phyloP scores from a whole-genome alignment of 352 stramenopile genomes.

The Hyphochytrium catenoides region DNA sequence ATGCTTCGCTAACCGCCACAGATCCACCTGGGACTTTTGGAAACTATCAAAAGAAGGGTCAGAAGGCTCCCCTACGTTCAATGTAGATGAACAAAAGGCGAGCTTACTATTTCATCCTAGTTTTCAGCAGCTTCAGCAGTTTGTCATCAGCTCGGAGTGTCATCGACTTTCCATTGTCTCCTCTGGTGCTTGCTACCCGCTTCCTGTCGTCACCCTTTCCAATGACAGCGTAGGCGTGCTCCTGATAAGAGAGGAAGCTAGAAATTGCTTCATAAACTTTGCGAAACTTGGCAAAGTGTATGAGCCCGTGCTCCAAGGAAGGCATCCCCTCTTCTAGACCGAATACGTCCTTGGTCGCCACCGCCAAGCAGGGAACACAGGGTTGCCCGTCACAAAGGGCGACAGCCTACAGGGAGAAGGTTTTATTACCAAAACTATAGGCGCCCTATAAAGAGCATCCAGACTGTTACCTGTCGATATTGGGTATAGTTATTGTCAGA shows the following conservation, averaged over 20 bases:
- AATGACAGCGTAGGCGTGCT: too few species aligned
- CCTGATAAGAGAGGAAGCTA: too few species aligned
- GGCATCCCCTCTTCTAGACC: slow-evolving; percentile 61
- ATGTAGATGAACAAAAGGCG: neutral
- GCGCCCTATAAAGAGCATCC: slow-evolving; percentile 1
- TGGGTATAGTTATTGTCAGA: slow-evolving; percentile 58
- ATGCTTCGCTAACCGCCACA: slow-evolving; percentile 54
- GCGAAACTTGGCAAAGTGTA: slow-evolving; percentile 61
- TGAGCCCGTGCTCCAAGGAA: slow-evolving; percentile 43
- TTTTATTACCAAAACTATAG: neutral
- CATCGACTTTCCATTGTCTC: too few species aligned
- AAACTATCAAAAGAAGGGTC: slow-evolving; percentile 19
- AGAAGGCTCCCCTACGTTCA: neutral
- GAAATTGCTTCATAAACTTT: slow-evolving; percentile 17
- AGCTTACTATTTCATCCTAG: slow-evolving; percentile 57
- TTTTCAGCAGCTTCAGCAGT: slow-evolving; percentile 32
- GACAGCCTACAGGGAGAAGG: slow-evolving; percentile 15
- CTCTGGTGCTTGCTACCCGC: too few species aligned
- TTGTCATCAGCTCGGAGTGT: slow-evolving; percentile 42
- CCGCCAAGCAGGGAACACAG: slow-evolving; percentile 46
- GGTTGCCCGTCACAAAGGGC: slow-evolving; percentile 39
- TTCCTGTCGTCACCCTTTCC: too few species aligned
- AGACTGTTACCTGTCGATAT: slow-evolving; percentile 25
- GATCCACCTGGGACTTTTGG: slow-evolving; percentile 45
- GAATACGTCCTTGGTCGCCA: slow-evolving; percentile 62